Evolutionary conservation across 2,329 filamentous ascomycete species (phyloP).

Genomic region (Leptographium wingfieldii): DNA sequence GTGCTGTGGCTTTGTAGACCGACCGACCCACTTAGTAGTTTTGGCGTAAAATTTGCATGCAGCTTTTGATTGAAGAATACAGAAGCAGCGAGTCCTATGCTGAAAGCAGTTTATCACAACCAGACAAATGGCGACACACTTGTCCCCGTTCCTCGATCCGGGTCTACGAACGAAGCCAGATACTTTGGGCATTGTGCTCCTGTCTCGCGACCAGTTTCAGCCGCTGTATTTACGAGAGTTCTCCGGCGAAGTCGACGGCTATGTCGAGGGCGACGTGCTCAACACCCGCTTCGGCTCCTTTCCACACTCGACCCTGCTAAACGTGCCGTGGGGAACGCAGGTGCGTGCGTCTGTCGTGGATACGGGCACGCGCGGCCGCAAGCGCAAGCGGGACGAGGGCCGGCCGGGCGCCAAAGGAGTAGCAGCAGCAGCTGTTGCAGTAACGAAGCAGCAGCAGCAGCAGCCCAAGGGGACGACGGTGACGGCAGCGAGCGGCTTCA

Average conservation of each 20-base stretch:
- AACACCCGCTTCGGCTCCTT: slow-evolving; percentile 94
- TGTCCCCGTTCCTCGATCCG: slow-evolving; percentile 70
- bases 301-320: slow-evolving; percentile 64
- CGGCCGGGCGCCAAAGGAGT: not conserved
- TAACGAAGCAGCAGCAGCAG: not conserved
- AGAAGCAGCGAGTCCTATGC: not conserved
- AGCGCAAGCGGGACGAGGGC: slow-evolving; percentile 33
- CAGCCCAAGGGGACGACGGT: slow-evolving; percentile 1
- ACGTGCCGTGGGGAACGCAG: slow-evolving; percentile 81
- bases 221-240: slow-evolving; percentile 57
- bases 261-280: slow-evolving; percentile 63
- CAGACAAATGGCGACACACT: slow-evolving; percentile 7
- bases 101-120: not conserved
- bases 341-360: slow-evolving; percentile 82
- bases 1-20: not conserved
- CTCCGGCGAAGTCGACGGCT: slow-evolving; percentile 52
- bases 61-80: not conserved
- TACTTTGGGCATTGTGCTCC: slow-evolving; percentile 69
- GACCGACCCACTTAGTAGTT: not conserved
- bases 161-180: slow-evolving; percentile 48
- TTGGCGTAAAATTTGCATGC: not conserved
- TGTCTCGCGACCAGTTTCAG: slow-evolving; percentile 75
- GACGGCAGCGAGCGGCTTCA: slow-evolving; percentile 51
- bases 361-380: slow-evolving; percentile 75
- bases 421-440: not conserved